Conservation (phyloP, 805 yeast genomes). For the Nakazawaea peltata region DNA sequence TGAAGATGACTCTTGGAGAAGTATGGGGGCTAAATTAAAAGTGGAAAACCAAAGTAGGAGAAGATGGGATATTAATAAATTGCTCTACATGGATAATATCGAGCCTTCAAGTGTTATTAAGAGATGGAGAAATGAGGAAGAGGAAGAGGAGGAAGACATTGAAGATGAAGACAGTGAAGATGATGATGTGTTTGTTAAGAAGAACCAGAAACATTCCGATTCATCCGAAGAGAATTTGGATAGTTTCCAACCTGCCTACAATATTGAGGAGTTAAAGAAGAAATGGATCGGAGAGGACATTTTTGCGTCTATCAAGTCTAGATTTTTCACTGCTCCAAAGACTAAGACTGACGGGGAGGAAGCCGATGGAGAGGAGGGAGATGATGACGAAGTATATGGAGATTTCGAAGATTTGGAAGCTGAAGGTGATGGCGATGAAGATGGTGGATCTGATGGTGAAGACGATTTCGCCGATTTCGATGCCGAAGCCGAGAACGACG, state of each 20-base stretch:
- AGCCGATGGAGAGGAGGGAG: conserved; percentile 14
- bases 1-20: conserved; percentile 29
- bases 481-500: conserved; percentile 37
- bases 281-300: conserved; percentile 36
- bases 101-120: conserved; percentile 64
- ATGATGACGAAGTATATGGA: conserved; percentile 23
- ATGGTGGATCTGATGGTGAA: conserved; percentile 22
- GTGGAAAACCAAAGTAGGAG: conserved; percentile 37
- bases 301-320: conserved; percentile 30
- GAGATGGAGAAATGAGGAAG: conserved; percentile 59
- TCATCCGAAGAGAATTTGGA: conserved; percentile 27
- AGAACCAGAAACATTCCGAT: conserved; percentile 33
- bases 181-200: conserved; percentile 54
- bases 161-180: conserved; percentile 40
- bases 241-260: conserved; percentile 23
- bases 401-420: conserved; percentile 37
- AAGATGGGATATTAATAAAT: conserved; percentile 73
- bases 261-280: conserved; percentile 31
- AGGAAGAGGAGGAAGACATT: conserved; percentile 28
- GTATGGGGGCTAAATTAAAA: conserved; percentile 54
- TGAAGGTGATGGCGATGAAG: conserved; percentile 20
- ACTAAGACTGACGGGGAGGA: conserved; percentile 23
- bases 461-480: conserved; percentile 51
- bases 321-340: conserved; percentile 50
- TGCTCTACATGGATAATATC: conserved; percentile 72